Evolutionary conservation across 2,329 filamentous ascomycete genomes (phyloP).

Genomic region (Colletotrichum somersetense): DNA sequence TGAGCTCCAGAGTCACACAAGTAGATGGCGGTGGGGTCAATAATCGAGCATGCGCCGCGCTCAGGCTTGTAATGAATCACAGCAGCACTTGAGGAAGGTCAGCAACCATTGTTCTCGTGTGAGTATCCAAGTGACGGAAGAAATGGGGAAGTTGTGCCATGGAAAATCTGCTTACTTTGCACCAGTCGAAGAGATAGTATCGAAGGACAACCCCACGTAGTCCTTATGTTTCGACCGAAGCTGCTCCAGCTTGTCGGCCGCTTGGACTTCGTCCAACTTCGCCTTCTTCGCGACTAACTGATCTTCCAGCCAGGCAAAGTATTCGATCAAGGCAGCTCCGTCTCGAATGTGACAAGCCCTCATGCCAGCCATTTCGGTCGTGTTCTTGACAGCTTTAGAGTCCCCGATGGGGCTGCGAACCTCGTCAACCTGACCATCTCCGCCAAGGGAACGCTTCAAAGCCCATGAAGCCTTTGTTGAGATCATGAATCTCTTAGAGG

Average conservation of each 20-base stretch:
- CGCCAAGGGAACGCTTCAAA: slow-evolving; percentile 85
- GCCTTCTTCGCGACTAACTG: slow-evolving; percentile 81
- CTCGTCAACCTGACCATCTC: slow-evolving; percentile 87
- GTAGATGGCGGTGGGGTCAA: slow-evolving; percentile 89
- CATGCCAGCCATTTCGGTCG: slow-evolving; percentile 91
- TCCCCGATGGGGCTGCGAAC: slow-evolving; percentile 88
- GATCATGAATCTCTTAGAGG: slow-evolving; percentile 78
- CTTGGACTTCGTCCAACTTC: slow-evolving; percentile 86
- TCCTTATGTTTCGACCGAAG: slow-evolving; percentile 76
- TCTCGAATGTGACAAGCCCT: slow-evolving; percentile 93
- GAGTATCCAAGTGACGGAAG: background rate
- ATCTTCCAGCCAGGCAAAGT: slow-evolving; percentile 96
- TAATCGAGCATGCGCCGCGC: slow-evolving; percentile 81
- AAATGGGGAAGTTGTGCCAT: background rate
- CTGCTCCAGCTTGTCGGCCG: slow-evolving; percentile 89
- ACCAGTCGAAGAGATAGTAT: slow-evolving; percentile 95
- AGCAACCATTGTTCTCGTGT: background rate
- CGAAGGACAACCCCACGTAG: slow-evolving; percentile 92
- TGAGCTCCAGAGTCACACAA: slow-evolving; percentile 98
- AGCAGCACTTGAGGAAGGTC: slow-evolving; percentile 71
- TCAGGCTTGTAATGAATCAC: slow-evolving; percentile 97
- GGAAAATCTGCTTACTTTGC: slow-evolving; percentile 66
- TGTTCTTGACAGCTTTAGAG: slow-evolving; percentile 95
- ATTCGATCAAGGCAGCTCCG: slow-evolving; percentile 89
- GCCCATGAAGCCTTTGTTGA: slow-evolving; percentile 96